These are phyloP conservation scores for Pythium folliculosum DNA, from an alignment of 352 stramenopile species.

Conservation along the genomic window DNA sequence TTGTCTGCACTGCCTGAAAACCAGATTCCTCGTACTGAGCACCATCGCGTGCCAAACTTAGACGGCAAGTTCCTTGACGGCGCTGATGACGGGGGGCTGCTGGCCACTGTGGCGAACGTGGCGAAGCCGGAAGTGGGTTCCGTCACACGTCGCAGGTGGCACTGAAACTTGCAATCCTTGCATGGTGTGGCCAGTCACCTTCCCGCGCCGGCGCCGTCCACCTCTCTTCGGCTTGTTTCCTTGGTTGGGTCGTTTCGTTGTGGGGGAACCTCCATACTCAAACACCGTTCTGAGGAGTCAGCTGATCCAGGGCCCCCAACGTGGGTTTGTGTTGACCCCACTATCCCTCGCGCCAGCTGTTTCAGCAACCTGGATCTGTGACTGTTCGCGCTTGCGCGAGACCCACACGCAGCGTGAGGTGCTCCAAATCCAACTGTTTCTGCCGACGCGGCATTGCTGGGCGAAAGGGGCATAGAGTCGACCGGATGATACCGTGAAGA, in stretches of 20 bases:
- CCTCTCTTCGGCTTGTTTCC: not conserved
- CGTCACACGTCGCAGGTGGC: slow-evolving; percentile 9
- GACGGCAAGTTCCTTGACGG: not conserved
- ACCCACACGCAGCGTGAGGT: not conserved
- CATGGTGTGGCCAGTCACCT: slow-evolving; percentile 7
- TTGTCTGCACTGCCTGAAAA: not conserved
- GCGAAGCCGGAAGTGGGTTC: not conserved
- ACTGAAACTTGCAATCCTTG: not conserved
- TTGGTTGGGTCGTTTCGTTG: slow-evolving; percentile 3
- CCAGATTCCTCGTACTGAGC: not conserved
- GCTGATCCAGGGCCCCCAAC: not conserved
- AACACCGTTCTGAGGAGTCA: not conserved
- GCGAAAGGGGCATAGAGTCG: slow-evolving; percentile 2
- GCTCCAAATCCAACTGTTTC: slow-evolving; percentile 2
- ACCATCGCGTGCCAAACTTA: not conserved
- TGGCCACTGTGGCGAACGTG: not conserved
- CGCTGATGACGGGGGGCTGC: not conserved
- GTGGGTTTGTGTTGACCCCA: not conserved
- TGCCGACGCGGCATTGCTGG: not conserved
- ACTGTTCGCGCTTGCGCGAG: slow-evolving; percentile 2
- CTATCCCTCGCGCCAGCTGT: not conserved
- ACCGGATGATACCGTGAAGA: not conserved
- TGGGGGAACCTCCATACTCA: not conserved
- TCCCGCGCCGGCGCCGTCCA: not conserved
- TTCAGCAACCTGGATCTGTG: not conserved